Evolutionary conservation across 805 yeast genomes (phyloP), one percentile per base, ranked within the genome.

Genomic region (Teunomyces cretensis): DNA sequence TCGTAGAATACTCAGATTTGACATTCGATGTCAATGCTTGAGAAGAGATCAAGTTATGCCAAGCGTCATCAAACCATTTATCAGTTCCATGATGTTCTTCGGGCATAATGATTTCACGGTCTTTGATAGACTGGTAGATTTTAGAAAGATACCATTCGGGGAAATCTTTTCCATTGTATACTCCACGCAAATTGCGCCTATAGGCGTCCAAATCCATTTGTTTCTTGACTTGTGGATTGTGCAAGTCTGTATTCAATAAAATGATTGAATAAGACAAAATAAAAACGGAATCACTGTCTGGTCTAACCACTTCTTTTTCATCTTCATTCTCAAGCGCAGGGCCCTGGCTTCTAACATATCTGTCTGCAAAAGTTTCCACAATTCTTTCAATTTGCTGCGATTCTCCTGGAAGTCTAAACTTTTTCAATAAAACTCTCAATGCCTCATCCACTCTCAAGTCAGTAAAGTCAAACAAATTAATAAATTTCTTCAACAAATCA

Each of bases 51-150:
- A 86, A 62, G 47, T 84, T 82, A 53, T 84, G 83, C 96, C 96
- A 87, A 26, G 70, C 74, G 57, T 87, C 92, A 59, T 91, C 97
- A 64, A 91, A 92, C 83, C 96, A 86, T 60, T 86, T 89, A 15
- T 89, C 87, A 9, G 90, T 88, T 12, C 92, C 94, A 60, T 89
- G 95, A 55, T 92, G 97, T 58, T 94, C 99, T 57, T 94, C 98
- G 0, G 99, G 98, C 91, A 95, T 88, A 40, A 94, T 88, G 51
- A 94, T 94, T 64, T 94, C 99, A 42, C 86, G 79, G 45, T 84
- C 88, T 49, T 81, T 77, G 44, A 94, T 91, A 1, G 96, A 86
- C 19, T 78, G 69, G 64, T 87, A 94, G 19, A 92, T 89, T 51
- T 79, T 86, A 48, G 84, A 82, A 49, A 92, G 71, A 58, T 89